Evolutionary conservation across 2,329 filamentous ascomycete species (phyloP).

Genomic region (Microsporum audouinii): DNA sequence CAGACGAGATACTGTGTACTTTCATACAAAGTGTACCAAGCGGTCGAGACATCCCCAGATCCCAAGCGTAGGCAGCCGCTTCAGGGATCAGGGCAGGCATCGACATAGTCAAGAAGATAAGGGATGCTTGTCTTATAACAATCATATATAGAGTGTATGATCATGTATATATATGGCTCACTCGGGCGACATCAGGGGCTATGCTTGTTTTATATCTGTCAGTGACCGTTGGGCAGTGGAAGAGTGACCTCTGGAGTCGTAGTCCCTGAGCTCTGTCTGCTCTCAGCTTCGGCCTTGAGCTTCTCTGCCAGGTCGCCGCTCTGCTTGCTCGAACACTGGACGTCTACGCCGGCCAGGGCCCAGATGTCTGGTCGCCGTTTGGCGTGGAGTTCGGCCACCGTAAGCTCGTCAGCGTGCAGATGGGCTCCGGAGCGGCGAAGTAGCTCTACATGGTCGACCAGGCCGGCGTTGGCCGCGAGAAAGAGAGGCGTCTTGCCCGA

Average conservation of each 20-base stretch:
- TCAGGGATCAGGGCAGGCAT: background rate
- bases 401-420: constrained; percentile 46
- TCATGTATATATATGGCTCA: too few relatives aligned
- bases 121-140: too few relatives aligned
- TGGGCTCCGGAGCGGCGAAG: constrained; percentile 48
- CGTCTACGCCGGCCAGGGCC: constrained; percentile 33
- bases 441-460: constrained; percentile 43
- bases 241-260: background rate
- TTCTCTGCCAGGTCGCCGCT: background rate
- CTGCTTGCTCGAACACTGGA: background rate
- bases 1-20: too few relatives aligned
- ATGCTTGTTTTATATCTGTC: background rate
- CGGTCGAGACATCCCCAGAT: background rate
- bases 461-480: constrained; percentile 46
- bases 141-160: too few relatives aligned
- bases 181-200: background rate
- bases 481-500: constrained; percentile 48
- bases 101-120: too few relatives aligned
- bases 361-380: constrained; percentile 33
- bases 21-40: too few relatives aligned
- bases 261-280: background rate
- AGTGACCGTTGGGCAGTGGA: background rate
- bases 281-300: background rate
- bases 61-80: background rate
- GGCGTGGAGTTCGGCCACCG: constrained; percentile 41